Base-by-base conservation (phyloP, 495 filamentous ascomycete species). In the Penicillium paxilli region DNA sequence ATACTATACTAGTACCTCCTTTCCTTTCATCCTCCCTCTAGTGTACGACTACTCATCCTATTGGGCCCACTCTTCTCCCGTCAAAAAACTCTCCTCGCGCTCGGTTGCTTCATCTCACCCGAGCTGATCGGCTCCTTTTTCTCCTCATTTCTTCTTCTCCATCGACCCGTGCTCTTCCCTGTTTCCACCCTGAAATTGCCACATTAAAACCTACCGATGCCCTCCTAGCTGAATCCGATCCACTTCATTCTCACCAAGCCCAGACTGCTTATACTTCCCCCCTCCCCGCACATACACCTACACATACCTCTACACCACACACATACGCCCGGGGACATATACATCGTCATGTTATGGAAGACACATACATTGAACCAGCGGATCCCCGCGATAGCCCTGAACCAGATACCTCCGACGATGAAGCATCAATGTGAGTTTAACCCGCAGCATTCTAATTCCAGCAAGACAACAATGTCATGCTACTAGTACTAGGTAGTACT, bases 291-390 rank as follows among this genome's bases (percentile, higher is more conserved):
- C 11, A 10, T 32, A 32, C 11, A 9, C 11, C 30, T 14, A 4
- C 30, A 14, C 11, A 10, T 32, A 14, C 8, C 5, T 12, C 17
- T 40, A 19, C 35, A 14, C 17, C 17, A 5, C 35, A 21, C 17
- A 40, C 35, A n/a, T n/a, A n/a, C n/a, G n/a, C n/a, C n/a, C n/a
- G n/a, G n/a, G n/a, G n/a, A n/a, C n/a, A n/a, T n/a, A n/a, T n/a
- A n/a, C n/a, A 32, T 32, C 62, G 62, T 60, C 66, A 69, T 71
- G 68, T 63, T 59, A 71, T 69, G 68, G 66, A 64, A 37, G 63
- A 57, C 52, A 64, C 42, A 62, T 37, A 46, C 40, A 47, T 58
- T 16, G 55, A 62, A 55, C 49, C 58, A 49, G 49, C 55, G 28
- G 47, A 51, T 47, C 47, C 60, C 51, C 38, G 38, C 49, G 20